phyloP scores from a whole-genome alignment of 2,329 filamentous ascomycete species.

The Remersonia thermophila region DNA sequence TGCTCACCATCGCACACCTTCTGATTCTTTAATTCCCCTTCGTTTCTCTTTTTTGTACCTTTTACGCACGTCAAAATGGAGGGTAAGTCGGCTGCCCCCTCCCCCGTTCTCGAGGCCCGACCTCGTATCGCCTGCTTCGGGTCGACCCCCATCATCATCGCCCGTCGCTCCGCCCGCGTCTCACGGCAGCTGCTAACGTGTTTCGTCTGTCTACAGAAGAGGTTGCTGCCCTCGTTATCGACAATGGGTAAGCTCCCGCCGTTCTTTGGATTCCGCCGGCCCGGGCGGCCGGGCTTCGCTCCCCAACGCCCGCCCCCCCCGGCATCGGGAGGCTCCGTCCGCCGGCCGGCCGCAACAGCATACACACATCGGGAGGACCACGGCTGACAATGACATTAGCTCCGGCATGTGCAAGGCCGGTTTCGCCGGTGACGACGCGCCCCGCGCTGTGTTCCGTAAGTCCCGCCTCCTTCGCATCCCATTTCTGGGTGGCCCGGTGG shows the following conservation, averaged over 20 bases:
- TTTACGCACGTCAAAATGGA: constrained; percentile 44
- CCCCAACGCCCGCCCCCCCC: constrained; percentile 7
- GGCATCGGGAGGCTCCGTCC: constrained; percentile 4
- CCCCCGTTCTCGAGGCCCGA: constrained; percentile 16
- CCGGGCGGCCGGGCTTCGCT: constrained; percentile 10
- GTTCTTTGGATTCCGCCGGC: not conserved
- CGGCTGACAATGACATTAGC: constrained; percentile 45
- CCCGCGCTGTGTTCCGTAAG: constrained; percentile 99
- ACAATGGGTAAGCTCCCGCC: constrained; percentile 90
- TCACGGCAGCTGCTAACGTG: constrained; percentile 27
- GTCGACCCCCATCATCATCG: constrained; percentile 2
- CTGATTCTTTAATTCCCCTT: constrained; percentile 16
- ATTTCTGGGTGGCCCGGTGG: not conserved
- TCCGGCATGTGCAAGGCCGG: constrained; percentile 99
- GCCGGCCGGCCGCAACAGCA: constrained; percentile 5
- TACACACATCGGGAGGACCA: constrained; percentile 16
- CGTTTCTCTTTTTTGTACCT: constrained; percentile 19
- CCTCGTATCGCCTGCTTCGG: constrained; percentile 8
- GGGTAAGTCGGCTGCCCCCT: constrained; percentile 30
- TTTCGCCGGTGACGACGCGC: constrained; percentile 99
- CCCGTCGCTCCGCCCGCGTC: not conserved
- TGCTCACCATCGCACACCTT: constrained; percentile 21
- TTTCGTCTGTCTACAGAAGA: constrained; percentile 57
- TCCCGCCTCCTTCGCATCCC: constrained; percentile 27
- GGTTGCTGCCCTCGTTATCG: constrained; percentile 99